Evolutionary conservation across 1,284 basidiomycete species (phyloP).

Genomic region (Sporisorium scitamineum): DNA sequence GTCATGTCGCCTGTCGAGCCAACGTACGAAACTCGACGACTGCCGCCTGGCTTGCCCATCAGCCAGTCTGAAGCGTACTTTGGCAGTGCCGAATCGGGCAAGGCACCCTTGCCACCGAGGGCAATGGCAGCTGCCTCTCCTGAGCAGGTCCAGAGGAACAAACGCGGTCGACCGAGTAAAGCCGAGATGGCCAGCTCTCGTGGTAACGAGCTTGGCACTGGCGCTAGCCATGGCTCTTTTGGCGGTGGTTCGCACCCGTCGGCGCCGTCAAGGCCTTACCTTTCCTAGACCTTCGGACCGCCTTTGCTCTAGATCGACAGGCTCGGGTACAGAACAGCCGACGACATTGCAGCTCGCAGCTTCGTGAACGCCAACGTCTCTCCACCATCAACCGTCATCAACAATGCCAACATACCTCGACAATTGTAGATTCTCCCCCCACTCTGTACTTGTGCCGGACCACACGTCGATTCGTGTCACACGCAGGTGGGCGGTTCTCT

Average conservation of each 20-base stretch:
- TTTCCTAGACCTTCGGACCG: conserved; percentile 13
- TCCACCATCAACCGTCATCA: too few species aligned
- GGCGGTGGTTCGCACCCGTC: conserved; percentile 17
- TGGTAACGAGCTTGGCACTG: conserved; percentile 1
- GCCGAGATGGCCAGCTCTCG: conserved; percentile 31
- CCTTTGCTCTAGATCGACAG: neutral
- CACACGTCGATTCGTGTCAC: neutral
- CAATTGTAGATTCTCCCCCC: neutral
- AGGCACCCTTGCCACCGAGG: conserved; percentile 28
- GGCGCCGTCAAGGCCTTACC: conserved; percentile 16
- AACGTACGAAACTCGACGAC: conserved; percentile 25
- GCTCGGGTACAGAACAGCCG: neutral
- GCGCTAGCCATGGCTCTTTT: conserved; percentile 7
- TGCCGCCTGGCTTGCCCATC: conserved; percentile 15
- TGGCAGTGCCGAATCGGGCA: conserved; percentile 10
- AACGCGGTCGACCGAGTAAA: conserved; percentile 44
- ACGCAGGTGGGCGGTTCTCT: neutral
- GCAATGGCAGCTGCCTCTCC: conserved; percentile 12
- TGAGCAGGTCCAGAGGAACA: conserved; percentile 36
- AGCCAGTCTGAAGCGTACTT: conserved; percentile 24
- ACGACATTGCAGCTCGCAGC: neutral
- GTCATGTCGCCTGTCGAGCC: conserved; percentile 26
- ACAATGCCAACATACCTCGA: too few species aligned
- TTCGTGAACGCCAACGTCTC: too few species aligned
- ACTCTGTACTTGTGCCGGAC: conserved; percentile 13